These are phyloP conservation scores for Calocybe cyanea DNA, from an alignment of 768 basidiomycete species.

Conservation along the genomic window DNA sequence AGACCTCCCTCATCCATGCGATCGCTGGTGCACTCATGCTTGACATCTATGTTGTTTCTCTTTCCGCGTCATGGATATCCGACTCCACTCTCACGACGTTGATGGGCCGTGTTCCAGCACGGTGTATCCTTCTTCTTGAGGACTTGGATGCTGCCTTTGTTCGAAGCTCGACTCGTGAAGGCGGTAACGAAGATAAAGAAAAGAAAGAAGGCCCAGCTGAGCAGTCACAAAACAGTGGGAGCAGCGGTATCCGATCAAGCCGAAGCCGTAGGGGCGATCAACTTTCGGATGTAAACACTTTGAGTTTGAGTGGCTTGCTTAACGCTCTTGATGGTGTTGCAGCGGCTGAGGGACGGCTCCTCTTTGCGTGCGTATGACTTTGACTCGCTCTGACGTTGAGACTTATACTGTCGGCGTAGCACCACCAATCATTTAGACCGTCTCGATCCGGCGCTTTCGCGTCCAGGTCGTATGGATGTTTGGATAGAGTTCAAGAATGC, in stretches of 20 bases:
- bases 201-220: constrained; percentile 26
- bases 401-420: constrained; percentile 28
- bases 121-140: constrained; percentile 84
- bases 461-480: constrained; percentile 90
- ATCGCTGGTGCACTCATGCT: constrained; percentile 87
- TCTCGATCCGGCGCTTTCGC: constrained; percentile 86
- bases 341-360: constrained; percentile 80
- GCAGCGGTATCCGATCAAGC: constrained; percentile 17
- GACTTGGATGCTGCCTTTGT: constrained; percentile 90
- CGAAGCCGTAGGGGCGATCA: constrained; percentile 46
- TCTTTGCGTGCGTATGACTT: constrained; percentile 78
- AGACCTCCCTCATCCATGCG: constrained; percentile 82
- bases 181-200: constrained; percentile 31
- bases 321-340: constrained; percentile 87
- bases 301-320: constrained; percentile 76
- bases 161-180: constrained; percentile 66
- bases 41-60: constrained; percentile 88
- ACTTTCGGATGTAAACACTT: constrained; percentile 74
- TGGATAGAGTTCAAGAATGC: constrained; percentile 91
- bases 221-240: constrained; percentile 18
- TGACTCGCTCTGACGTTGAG: constrained; percentile 13
- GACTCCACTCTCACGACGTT: constrained; percentile 82
- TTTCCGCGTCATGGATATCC: constrained; percentile 84
- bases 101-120: constrained; percentile 83
- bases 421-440: constrained; percentile 91